Percentiles rank a stretch among this genome's conserved stretches.
phyloP scores from a whole-genome alignment of 2,329 filamentous ascomycete genomes.

The Tolypocladium paradoxum region DNA sequence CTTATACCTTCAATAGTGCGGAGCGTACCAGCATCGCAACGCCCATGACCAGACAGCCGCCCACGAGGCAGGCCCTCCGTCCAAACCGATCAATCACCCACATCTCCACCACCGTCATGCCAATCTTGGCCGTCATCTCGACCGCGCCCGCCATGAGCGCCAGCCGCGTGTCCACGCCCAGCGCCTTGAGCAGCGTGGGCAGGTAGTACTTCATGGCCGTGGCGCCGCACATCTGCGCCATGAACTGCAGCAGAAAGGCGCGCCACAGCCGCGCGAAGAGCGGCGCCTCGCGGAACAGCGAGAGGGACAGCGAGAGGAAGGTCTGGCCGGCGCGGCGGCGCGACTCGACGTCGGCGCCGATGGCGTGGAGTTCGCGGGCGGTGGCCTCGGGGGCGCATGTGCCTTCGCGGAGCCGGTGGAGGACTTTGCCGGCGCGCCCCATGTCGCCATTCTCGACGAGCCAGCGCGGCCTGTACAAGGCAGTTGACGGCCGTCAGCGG shows the following conservation, averaged over 20 bases:
- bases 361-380: conserved; percentile 32
- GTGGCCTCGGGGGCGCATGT: conserved; percentile 23
- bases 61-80: conserved; percentile 34
- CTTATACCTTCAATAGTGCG: too few relatives aligned
- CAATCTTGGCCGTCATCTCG: conserved; percentile 47
- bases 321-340: conserved; percentile 17
- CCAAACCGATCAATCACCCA: conserved; percentile 44
- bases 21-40: conserved; percentile 39
- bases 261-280: conserved; percentile 45
- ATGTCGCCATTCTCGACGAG: conserved; percentile 38
- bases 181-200: conserved; percentile 37
- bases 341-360: conserved; percentile 30
- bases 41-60: conserved; percentile 41
- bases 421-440: conserved; percentile 30
- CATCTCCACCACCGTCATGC: conserved; percentile 45
- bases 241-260: conserved; percentile 45
- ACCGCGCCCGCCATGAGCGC: conserved; percentile 43
- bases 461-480: conserved; percentile 37
- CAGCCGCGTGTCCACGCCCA: conserved; percentile 36
- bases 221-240: conserved; percentile 49
- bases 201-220: conserved; percentile 52
- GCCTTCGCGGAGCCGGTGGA: conserved; percentile 39
- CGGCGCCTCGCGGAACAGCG: conserved; percentile 35
- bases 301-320: conserved; percentile 14
- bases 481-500: too few relatives aligned